These are phyloP conservation scores for Cladosporium sphaerospermum DNA, from an alignment of 2,329 filamentous ascomycete species.

Conservation along the genomic window DNA sequence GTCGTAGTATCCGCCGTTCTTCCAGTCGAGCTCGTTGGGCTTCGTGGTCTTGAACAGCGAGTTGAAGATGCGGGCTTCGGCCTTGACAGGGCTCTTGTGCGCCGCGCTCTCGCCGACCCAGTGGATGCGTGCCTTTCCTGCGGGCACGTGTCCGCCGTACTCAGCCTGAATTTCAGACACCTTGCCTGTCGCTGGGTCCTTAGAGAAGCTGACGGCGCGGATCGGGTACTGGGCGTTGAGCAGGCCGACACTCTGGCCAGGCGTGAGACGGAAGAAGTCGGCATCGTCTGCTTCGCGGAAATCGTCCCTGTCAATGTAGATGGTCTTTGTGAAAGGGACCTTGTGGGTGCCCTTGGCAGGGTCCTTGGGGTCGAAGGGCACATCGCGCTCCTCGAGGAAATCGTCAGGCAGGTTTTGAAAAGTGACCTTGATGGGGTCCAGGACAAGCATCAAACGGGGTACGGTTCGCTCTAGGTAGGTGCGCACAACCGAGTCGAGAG, in stretches of 20 bases:
- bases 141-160: conserved; percentile 58
- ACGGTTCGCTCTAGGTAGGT: conserved; percentile 83
- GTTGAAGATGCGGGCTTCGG: conserved; percentile 74
- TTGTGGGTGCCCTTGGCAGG: conserved; percentile 57
- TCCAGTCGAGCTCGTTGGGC: conserved; percentile 61
- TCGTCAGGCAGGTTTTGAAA: conserved; percentile 73
- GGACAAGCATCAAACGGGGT: conserved; percentile 79
- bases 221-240: conserved; percentile 66
- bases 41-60: conserved; percentile 81
- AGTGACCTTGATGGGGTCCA: conserved; percentile 76
- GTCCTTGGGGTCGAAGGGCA: conserved; percentile 80
- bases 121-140: conserved; percentile 60
- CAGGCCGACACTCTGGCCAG: conserved; percentile 67
- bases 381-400: conserved; percentile 56
- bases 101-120: conserved; percentile 72
- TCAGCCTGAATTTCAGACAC: conserved; percentile 61
- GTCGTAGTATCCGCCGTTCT: conserved; percentile 71
- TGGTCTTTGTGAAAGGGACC: conserved; percentile 63
- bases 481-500: conserved; percentile 81
- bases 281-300: conserved; percentile 67
- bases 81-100: conserved; percentile 53
- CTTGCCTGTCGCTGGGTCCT: conserved; percentile 57
- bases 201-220: conserved; percentile 61
- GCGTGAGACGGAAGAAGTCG: conserved; percentile 73
- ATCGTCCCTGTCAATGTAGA: conserved; percentile 79